These are phyloP conservation scores for Hapsidospora chrysogenum DNA, from an alignment of 495 filamentous ascomycete species.

Conservation along the genomic window DNA sequence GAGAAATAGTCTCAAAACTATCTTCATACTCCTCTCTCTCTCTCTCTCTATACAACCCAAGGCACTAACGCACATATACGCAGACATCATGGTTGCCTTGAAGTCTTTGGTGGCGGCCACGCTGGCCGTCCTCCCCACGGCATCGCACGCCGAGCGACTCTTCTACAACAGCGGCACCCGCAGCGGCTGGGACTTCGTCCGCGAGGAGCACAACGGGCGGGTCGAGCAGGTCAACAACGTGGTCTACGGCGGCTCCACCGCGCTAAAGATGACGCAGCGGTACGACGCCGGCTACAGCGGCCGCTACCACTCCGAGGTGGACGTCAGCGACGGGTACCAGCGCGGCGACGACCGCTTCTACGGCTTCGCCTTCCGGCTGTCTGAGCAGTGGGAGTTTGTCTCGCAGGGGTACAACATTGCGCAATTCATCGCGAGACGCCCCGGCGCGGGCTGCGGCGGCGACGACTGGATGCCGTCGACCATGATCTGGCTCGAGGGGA, in stretches of 20 bases:
- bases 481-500: conserved; percentile 34
- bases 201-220: conserved; percentile 27
- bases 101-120: background rate
- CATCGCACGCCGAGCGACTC: conserved; percentile 16
- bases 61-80: too few species aligned
- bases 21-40: too few species aligned
- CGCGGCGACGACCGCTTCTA: conserved; percentile 35
- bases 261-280: conserved; percentile 36
- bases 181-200: conserved; percentile 27
- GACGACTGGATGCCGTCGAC: conserved; percentile 36
- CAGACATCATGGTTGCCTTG: conserved; percentile 2
- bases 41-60: too few species aligned
- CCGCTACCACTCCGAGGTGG: conserved; percentile 40
- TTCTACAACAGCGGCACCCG: conserved; percentile 35
- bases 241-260: conserved; percentile 23
- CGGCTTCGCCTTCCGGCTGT: conserved; percentile 37
- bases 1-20: too few species aligned
- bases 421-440: conserved; percentile 40
- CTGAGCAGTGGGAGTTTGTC: conserved; percentile 29
- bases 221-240: conserved; percentile 30
- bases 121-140: background rate
- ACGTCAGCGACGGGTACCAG: conserved; percentile 27
- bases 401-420: conserved; percentile 35
- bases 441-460: conserved; percentile 18
- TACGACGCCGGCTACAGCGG: conserved; percentile 28